Base-by-base conservation (phyloP, 2,329 filamentous ascomycete genomes). In the Colletotrichum graminicola region DNA sequence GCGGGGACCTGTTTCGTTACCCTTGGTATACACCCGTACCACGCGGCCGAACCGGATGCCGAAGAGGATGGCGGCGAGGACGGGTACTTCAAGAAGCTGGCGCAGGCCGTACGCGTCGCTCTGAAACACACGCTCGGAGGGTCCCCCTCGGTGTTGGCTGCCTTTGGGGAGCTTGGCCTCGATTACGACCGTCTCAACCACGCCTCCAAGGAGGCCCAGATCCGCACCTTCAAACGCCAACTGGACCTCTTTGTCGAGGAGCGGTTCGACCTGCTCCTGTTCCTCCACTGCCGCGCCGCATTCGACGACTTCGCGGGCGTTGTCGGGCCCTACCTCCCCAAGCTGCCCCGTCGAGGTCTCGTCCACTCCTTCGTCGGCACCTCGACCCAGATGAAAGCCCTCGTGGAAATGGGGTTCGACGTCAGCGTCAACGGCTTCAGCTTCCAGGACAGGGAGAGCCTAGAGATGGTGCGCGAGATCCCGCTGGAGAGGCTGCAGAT, bases 341-440 rank as follows among this genome's bases (percentile, higher is more conserved):
- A 71, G 5, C 75, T 86, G 4, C 82, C 82, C 3, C 76, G 78
- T 2, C 74, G 77, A 5, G 82, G 81, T 3, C 72, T 84, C 0
- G 80, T 84, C 3, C 82, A 84, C 67, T 80, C 78, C 1, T 83
- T 84, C 59, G 82, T 83, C 10, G 82, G 82, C 0, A 80, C 78
- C 5, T 62, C 66, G 0, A 75, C 76, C 5, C 81, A 85, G 72
- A 86, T 86, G 84, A 73, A 77, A 36, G 72, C 64, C 21, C 73
- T 84, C 0, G 75, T 80, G 2, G 75, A 74, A 0, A 73, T 85
- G 45, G 83, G 83, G 0, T 74, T 86, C 2, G 80, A 83, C 41
- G 76, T 86, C 11, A 84, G 84, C 70, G 82, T 87, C n/a, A 87
- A 88, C 39, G 85, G 84, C 0, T 85, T 86, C 71, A 84, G 82